Evolutionary conservation across 1,284 basidiomycete genomes (phyloP).

Genomic region (Taiwanofungus camphoratus): DNA sequence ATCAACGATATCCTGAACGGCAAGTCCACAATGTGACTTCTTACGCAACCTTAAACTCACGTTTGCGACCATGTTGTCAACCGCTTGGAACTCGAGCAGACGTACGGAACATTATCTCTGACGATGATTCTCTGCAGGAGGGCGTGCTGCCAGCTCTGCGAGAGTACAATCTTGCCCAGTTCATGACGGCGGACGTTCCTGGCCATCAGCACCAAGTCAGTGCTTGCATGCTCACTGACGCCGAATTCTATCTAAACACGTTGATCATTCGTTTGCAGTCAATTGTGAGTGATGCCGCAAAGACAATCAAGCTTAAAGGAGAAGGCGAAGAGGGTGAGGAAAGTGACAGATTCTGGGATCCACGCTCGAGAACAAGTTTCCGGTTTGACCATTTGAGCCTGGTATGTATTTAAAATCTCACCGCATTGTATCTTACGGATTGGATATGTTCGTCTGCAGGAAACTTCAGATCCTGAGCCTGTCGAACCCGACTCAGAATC

Average conservation of each 20-base stretch:
- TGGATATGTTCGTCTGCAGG: slow-evolving; percentile 36
- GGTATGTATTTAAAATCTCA: slow-evolving; percentile 38
- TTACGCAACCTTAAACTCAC: too few relatives aligned
- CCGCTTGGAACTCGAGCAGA: slow-evolving; percentile 43
- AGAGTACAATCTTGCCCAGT: slow-evolving; percentile 83
- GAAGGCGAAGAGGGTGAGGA: slow-evolving; percentile 30
- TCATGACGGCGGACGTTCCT: slow-evolving; percentile 78
- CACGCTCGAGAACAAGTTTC: slow-evolving; percentile 71
- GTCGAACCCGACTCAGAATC: slow-evolving; percentile 58
- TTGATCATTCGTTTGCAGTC: slow-evolving; percentile 40
- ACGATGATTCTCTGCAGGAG: slow-evolving; percentile 76
- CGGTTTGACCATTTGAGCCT: slow-evolving; percentile 76
- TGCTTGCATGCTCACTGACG: slow-evolving; percentile 8
- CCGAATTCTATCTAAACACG: neutral
- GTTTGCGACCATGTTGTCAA: neutral
- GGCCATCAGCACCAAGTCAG: slow-evolving; percentile 66
- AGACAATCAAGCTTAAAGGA: slow-evolving; percentile 26
- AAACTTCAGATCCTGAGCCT: slow-evolving; percentile 66
- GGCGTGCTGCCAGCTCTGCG: slow-evolving; percentile 72
- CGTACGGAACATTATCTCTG: slow-evolving; percentile 80
- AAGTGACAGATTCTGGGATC: slow-evolving; percentile 76
- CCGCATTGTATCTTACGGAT: neutral
- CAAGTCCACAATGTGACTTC: slow-evolving; percentile 31
- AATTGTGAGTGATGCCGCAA: slow-evolving; percentile 69
- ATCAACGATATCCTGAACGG: slow-evolving; percentile 93